Evolutionary conservation across 169 alveolate species (phyloP).

Genomic region (Sarcocystis neurona): DNA sequence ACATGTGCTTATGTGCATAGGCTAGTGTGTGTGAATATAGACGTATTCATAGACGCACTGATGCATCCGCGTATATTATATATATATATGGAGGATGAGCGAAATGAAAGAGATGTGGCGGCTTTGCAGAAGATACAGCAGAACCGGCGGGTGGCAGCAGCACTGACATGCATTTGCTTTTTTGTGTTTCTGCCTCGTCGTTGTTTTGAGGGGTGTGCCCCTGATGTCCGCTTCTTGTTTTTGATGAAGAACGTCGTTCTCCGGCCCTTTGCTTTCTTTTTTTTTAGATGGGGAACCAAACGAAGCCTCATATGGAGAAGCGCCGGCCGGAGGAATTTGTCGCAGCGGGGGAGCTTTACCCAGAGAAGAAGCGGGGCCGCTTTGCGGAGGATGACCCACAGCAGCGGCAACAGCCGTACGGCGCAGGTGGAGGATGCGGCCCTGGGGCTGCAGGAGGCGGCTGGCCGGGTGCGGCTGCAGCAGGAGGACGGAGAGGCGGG

Average conservation of each 20-base stretch:
- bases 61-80: no score
- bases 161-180: not conserved
- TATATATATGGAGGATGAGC: no score
- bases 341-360: not conserved
- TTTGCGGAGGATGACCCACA: not conserved
- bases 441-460: not conserved
- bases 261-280: not conserved
- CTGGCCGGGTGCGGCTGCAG: not conserved
- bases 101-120: no score
- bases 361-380: not conserved
- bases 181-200: not conserved
- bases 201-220: not conserved
- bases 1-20: no score
- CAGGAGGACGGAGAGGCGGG: constrained; percentile 8
- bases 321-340: constrained; percentile 17
- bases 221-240: not conserved
- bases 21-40: no score
- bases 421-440: not conserved
- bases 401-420: not conserved
- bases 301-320: constrained; percentile 54
- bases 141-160: not conserved
- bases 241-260: not conserved
- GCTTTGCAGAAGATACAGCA: not conserved
- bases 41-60: no score
- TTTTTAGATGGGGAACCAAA: constrained; percentile 35